phyloP scores from a whole-genome alignment of 371 early-diverging fungal genomes.

The Haplosporangium sp. region DNA sequence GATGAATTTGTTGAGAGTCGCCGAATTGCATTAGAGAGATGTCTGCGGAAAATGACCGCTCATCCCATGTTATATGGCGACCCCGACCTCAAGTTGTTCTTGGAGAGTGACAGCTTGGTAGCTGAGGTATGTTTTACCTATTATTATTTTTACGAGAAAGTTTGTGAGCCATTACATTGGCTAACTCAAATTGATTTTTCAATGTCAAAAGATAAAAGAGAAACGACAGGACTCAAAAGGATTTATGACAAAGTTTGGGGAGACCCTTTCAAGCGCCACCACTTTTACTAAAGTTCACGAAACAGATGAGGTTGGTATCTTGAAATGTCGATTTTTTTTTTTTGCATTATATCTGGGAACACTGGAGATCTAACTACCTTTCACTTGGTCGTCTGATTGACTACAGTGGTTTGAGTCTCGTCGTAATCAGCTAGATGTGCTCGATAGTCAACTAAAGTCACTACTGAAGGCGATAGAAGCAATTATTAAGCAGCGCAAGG shows the following conservation, averaged over 20 bases:
- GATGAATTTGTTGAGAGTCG: constrained; percentile 95
- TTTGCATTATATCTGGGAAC: no score
- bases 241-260: constrained; percentile 69
- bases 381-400: not conserved
- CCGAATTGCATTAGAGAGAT: constrained; percentile 85
- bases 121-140: constrained; percentile 61
- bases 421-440: constrained; percentile 80
- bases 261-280: constrained; percentile 61
- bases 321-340: not conserved
- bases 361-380: no score
- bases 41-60: constrained; percentile 81
- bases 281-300: constrained; percentile 66
- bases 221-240: constrained; percentile 63
- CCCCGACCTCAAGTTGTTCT: constrained; percentile 86
- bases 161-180: not conserved
- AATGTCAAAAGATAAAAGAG: constrained; percentile 53
- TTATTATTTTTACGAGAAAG: not conserved
- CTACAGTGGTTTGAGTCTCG: constrained; percentile 85
- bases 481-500: constrained; percentile 85
- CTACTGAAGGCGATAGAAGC: constrained; percentile 86
- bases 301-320: constrained; percentile 59
- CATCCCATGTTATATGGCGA: constrained; percentile 91
- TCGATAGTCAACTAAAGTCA: constrained; percentile 88
- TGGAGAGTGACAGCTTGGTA: constrained; percentile 89
- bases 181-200: not conserved